phyloP scores from a whole-genome alignment of 805 yeast genomes.

The Zygoascus ofunaensis region DNA sequence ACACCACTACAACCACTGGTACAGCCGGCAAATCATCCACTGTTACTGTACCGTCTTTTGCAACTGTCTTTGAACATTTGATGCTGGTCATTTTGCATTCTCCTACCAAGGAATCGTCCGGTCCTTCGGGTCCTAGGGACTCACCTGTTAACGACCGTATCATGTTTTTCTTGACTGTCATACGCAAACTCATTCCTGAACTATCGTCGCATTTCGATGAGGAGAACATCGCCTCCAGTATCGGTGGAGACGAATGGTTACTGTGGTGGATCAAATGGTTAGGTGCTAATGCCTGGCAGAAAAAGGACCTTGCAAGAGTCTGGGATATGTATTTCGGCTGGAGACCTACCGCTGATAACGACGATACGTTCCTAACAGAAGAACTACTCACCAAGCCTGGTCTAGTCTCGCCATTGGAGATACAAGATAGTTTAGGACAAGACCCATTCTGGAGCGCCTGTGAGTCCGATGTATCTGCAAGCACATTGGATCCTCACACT shows the following conservation, averaged over 20 bases:
- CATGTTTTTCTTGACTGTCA: conserved; percentile 54
- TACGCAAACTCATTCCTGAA: conserved; percentile 63
- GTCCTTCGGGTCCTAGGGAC: conserved; percentile 26
- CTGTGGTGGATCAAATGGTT: conserved; percentile 92
- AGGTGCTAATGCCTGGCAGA: conserved; percentile 78
- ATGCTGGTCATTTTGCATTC: conserved; percentile 67
- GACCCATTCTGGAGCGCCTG: conserved; percentile 53
- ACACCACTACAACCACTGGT: background rate
- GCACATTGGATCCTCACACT: conserved; percentile 37
- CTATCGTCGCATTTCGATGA: conserved; percentile 66
- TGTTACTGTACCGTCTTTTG: conserved; percentile 17
- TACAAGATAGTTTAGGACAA: conserved; percentile 34
- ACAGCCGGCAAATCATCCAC: conserved; percentile 4
- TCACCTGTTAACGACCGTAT: conserved; percentile 52
- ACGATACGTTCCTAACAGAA: conserved; percentile 4
- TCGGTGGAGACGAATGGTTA: conserved; percentile 75
- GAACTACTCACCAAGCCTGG: conserved; percentile 13
- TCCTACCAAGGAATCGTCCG: conserved; percentile 40
- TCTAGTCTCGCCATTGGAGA: conserved; percentile 16
- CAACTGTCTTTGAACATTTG: conserved; percentile 65
- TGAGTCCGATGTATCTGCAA: conserved; percentile 19
- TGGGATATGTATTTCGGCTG: conserved; percentile 88
- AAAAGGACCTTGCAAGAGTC: conserved; percentile 71
- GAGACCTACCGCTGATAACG: conserved; percentile 21
- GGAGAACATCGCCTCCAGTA: conserved; percentile 60